Conservation (phyloP, 2,329 filamentous ascomycete species). For the Scytalidium lignicola region DNA sequence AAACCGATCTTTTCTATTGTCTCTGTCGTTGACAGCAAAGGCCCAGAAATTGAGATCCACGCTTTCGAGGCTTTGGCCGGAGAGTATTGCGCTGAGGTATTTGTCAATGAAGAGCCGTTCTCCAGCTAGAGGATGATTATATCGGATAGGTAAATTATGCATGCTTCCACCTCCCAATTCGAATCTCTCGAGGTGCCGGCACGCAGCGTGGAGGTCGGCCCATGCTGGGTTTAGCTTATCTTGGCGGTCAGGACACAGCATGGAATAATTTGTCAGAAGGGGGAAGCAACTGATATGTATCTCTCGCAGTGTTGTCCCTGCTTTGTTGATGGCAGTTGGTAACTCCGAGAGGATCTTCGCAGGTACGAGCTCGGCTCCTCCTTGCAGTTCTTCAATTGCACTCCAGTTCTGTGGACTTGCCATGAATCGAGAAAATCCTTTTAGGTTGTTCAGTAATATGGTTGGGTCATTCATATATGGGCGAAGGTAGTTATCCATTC, state of each 20-base stretch:
- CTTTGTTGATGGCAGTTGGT: constrained; percentile 1
- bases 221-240: neutral
- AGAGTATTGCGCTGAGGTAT: neutral
- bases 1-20: neutral
- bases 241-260: neutral
- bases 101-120: neutral
- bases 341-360: constrained; percentile 2
- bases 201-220: neutral
- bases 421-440: constrained; percentile 1
- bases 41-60: neutral
- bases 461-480: neutral
- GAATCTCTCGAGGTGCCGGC: neutral
- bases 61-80: neutral
- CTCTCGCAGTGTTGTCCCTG: neutral
- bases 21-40: neutral
- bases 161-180: neutral
- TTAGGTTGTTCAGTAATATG: neutral
- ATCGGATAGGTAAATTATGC: neutral
- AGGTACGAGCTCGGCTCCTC: neutral
- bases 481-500: neutral
- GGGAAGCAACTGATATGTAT: neutral
- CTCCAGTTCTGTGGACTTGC: neutral
- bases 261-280: neutral
- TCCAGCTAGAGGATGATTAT: neutral
- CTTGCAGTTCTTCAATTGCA: neutral